A percentile compares a stretch with the other conserved stretches of the same genome.
These are phyloP conservation scores for Stemphylium lycopersici DNA, from an alignment of 2,329 filamentous ascomycete species.

Conservation along the genomic window DNA sequence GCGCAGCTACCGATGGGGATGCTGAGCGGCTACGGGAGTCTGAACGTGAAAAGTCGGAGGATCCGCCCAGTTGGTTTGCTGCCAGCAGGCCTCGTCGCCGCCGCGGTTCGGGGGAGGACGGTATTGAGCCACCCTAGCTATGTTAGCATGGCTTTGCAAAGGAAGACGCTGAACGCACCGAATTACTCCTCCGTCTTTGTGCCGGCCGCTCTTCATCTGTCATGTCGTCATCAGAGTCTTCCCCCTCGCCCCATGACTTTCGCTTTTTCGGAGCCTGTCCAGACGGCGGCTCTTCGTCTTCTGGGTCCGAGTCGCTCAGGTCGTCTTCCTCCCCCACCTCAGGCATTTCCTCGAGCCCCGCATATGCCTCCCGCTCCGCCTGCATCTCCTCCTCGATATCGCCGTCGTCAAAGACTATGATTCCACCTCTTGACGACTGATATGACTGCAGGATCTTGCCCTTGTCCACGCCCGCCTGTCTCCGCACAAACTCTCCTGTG, in stretches of 20 bases:
- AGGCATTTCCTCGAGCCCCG: conserved; percentile 87
- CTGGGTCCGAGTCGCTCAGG: conserved; percentile 59
- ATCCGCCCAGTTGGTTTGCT: conserved; percentile 39
- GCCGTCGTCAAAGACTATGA: conserved; percentile 94
- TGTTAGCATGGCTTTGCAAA: conserved; percentile 5
- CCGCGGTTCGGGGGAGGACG: conserved; percentile 68
- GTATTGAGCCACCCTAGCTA: conserved; percentile 61
- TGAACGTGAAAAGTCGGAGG: conserved; percentile 50
- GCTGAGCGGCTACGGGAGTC: conserved; percentile 47
- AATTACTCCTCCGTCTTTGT: conserved; percentile 86
- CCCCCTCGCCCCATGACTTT: conserved; percentile 60
- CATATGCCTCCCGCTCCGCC: conserved; percentile 79
- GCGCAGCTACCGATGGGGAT: conserved; percentile 46
- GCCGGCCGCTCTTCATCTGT: conserved; percentile 77
- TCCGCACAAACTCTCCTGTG: conserved; percentile 56
- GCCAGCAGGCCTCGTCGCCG: conserved; percentile 64
- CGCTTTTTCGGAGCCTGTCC: conserved; percentile 48
- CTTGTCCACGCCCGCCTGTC: conserved; percentile 70
- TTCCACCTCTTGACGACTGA: conserved; percentile 79
- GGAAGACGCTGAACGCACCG: conserved; percentile 60
- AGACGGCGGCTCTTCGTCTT: conserved; percentile 45
- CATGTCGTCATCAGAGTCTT: conserved; percentile 65
- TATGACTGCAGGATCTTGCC: conserved; percentile 76
- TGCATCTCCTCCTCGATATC: conserved; percentile 86
- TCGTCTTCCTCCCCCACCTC: conserved; percentile 77